Conservation (phyloP, 139 green algal genomes). For the Tetradesmus lagerheimii region DNA sequence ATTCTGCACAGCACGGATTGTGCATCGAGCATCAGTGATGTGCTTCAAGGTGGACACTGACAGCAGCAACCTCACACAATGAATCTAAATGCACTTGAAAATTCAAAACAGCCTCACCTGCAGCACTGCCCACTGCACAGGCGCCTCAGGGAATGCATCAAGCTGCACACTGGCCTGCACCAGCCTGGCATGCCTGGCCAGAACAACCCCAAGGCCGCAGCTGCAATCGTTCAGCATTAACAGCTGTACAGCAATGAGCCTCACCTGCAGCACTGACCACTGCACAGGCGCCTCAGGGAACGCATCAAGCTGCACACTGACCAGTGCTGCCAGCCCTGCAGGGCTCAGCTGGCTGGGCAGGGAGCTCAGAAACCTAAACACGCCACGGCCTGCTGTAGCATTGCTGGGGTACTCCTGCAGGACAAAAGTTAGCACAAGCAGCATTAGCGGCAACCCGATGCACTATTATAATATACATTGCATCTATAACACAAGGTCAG, state of each 20-base stretch:
- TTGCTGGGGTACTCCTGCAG: slow-evolving; percentile 8
- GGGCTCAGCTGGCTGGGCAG: slow-evolving; percentile 17
- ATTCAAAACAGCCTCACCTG: too few species aligned
- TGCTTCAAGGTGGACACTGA: neutral
- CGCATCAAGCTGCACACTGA: slow-evolving; percentile 29
- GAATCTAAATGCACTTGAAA: too few species aligned
- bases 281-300: neutral
- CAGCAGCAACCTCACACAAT: neutral
- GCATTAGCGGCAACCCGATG: neutral
- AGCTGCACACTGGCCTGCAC: too few species aligned
- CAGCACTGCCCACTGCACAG: too few species aligned
- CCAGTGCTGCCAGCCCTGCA: neutral
- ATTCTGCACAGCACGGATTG: too few species aligned
- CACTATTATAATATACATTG: too few species aligned
- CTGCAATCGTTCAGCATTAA: too few species aligned
- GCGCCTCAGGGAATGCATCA: too few species aligned
- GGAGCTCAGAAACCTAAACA: neutral
- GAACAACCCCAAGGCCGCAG: too few species aligned
- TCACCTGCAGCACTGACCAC: slow-evolving; percentile 10
- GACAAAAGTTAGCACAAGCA: neutral
- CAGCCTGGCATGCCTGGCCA: too few species aligned
- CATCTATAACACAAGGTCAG: too few species aligned
- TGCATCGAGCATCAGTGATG: too few species aligned
- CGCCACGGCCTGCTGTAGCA: neutral
- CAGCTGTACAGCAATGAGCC: neutral